Evolutionary conservation across 2,329 filamentous ascomycete species (phyloP), one percentile per base, ranked within the genome.

Genomic region (Aspergillus puulaauensis): DNA sequence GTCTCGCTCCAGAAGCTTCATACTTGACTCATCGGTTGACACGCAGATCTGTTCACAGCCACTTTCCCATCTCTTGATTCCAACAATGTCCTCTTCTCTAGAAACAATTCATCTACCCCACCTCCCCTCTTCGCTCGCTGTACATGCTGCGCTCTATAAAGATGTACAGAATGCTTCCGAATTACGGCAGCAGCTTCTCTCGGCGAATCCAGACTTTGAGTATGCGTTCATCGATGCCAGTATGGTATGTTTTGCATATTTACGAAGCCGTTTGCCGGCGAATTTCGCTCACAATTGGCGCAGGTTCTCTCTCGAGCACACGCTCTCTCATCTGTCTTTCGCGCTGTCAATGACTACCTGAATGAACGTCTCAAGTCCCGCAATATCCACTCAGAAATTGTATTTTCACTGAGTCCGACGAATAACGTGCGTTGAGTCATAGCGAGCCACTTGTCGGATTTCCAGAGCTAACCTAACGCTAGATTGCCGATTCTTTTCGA

Each of bases 401-500:
- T 97, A 31, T 89, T 89, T 64, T 87, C 86, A 3, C 79, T 97
- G 45, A 93, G 87, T 58, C 83, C 90, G 0, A 92, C 90, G 61
- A 93, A 91, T 72, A 96, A 96, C 73, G 90, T 91, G 73, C 58
- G 79, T 65, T 54, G 48, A 61, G 17, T n/a, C 50, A 51, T 46
- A 59, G 9, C 43, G 64, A 40, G 6, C 62, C 47, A 17, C 11
- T 23, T 7, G 6, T 37, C 35, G 15, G 12, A n/a, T 12, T 48
- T 35, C 19, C 21, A 33, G 12, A 46, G 35, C 67, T 69, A 60
- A 71, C 54, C 52, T 39, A 19, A 19, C 21, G 51, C 33, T 65
- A 96, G 91, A 98, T 99, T 69, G 85, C 91, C 52, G 93, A 97
- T 66, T 88, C 92, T 0, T 98, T 98, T 75, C 88, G 91, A 33